A percentile compares a stretch with the other conserved stretches of the same genome.
phyloP scores from a whole-genome alignment of 2,329 filamentous ascomycete species.

The Colletotrichum agaves region DNA sequence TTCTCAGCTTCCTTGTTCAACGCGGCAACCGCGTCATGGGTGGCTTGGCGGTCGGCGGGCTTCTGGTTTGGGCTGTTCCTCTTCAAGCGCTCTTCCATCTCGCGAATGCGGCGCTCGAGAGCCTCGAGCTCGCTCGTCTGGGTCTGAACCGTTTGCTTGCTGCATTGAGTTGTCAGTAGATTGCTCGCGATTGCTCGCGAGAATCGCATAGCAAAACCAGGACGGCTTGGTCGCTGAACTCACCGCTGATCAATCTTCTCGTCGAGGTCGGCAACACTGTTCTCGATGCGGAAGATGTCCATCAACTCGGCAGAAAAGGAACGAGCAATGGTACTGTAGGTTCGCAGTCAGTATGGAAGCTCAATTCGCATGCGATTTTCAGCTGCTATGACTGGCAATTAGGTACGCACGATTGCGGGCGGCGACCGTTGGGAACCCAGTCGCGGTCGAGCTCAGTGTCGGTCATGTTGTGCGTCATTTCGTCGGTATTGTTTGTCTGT shows the following conservation, averaged over 20 bases:
- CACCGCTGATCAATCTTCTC: constrained; percentile 86
- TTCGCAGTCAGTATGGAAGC: constrained; percentile 4
- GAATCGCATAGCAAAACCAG: background rate
- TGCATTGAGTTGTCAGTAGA: constrained; percentile 50
- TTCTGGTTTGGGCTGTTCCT: constrained; percentile 41
- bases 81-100: constrained; percentile 83
- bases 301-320: constrained; percentile 89
- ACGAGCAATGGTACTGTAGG: constrained; percentile 80
- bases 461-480: constrained; percentile 51
- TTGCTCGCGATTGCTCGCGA: background rate
- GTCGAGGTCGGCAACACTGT: constrained; percentile 77
- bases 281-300: constrained; percentile 89
- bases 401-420: constrained; percentile 82
- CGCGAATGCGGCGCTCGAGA: constrained; percentile 84
- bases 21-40: constrained; percentile 43
- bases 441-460: constrained; percentile 79
- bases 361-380: background rate
- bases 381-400: constrained; percentile 60
- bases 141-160: constrained; percentile 80
- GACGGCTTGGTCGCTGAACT: constrained; percentile 45
- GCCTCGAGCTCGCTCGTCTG: constrained; percentile 85
- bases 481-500: background rate
- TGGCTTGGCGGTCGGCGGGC: constrained; percentile 33
- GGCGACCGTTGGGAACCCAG: constrained; percentile 81
- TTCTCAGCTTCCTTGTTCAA: constrained; percentile 47